Percentiles rank a stretch among this genome's conserved stretches.
These are phyloP conservation scores for Fraxinus sp. DNA, from an alignment of 305 asterid genomes.

Conservation along the genomic window DNA sequence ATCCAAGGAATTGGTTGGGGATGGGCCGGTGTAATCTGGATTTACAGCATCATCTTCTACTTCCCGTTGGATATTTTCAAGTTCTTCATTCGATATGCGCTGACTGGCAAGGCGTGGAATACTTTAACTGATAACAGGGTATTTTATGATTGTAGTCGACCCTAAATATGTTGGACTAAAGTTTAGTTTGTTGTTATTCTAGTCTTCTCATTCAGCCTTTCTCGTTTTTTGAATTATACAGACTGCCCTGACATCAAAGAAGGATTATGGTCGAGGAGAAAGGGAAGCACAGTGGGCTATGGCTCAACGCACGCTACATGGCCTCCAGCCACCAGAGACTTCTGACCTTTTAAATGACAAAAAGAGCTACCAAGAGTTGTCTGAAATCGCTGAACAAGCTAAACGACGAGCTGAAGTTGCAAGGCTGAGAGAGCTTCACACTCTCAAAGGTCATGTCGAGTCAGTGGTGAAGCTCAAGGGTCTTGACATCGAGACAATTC, in stretches of 20 bases:
- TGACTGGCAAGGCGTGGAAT: slow-evolving; percentile 63
- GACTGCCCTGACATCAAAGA: slow-evolving; percentile 62
- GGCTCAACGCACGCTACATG: slow-evolving; percentile 71
- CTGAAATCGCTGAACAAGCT: slow-evolving; percentile 55
- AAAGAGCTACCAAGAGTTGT: slow-evolving; percentile 37
- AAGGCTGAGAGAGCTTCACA: slow-evolving; percentile 54
- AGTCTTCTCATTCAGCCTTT: not conserved
- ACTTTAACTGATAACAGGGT: slow-evolving; percentile 41
- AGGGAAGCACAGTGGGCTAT: slow-evolving; percentile 86
- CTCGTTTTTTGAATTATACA: not conserved
- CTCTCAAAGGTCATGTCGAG: slow-evolving; percentile 55
- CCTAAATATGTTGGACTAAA: not conserved
- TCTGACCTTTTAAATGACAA: slow-evolving; percentile 31
- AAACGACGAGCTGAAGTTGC: slow-evolving; percentile 57
- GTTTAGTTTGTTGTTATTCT: not conserved
- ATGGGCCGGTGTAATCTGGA: slow-evolving; percentile 59
- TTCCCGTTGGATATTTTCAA: slow-evolving; percentile 53
- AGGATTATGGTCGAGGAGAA: slow-evolving; percentile 64
- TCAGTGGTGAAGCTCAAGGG: slow-evolving; percentile 54
- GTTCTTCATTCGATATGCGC: slow-evolving; percentile 44
- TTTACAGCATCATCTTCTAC: slow-evolving; percentile 45
- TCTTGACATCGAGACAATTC: slow-evolving; percentile 52
- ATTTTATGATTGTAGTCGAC: not conserved
- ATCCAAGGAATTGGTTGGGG: slow-evolving; percentile 51
- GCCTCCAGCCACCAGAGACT: slow-evolving; percentile 56